Percentiles rank a stretch among this genome's conserved stretches.
Evolutionary conservation across 139 green algal genomes (phyloP).

Genomic region (Raphidocelis subcapitata): DNA sequence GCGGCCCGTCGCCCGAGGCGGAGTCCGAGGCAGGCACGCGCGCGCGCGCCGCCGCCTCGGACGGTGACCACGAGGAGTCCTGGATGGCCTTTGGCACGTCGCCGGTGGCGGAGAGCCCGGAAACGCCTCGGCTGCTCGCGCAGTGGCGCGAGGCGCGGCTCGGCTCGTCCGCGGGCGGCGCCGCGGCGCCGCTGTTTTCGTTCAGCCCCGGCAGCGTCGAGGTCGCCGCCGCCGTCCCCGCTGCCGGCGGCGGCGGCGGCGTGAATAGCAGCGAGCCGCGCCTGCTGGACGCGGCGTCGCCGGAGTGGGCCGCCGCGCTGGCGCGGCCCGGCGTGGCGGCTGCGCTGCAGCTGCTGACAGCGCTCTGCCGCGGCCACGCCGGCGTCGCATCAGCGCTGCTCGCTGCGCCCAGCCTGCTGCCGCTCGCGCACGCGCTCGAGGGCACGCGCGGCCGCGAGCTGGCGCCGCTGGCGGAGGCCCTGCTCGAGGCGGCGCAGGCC

Average conservation of each 20-base stretch:
- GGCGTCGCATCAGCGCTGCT: constrained; percentile 11
- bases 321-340: constrained; percentile 39
- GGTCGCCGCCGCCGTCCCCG: not conserved
- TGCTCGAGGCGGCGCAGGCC: constrained; percentile 39
- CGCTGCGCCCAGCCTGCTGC: constrained; percentile 34
- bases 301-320: constrained; percentile 35
- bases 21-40: not conserved
- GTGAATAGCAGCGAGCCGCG: not conserved
- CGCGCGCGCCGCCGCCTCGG: not conserved
- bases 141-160: not conserved
- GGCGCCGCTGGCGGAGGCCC: constrained; percentile 44
- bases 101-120: no score
- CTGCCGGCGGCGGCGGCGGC: not conserved
- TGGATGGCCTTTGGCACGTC: no score
- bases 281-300: constrained; percentile 7
- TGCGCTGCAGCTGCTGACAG: constrained; percentile 41
- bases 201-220: constrained; percentile 15
- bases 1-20: no score
- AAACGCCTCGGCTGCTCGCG: no score
- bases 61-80: not conserved
- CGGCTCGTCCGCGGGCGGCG: no score
- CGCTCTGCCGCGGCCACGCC: constrained; percentile 35
- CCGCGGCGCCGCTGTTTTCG: no score
- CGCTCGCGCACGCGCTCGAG: constrained; percentile 61
- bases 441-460: constrained; percentile 30